A percentile compares a stretch with the other conserved stretches of the same genome.
phyloP scores from a whole-genome alignment of 306 rosid species.

The Pterocarpus santalinus region DNA sequence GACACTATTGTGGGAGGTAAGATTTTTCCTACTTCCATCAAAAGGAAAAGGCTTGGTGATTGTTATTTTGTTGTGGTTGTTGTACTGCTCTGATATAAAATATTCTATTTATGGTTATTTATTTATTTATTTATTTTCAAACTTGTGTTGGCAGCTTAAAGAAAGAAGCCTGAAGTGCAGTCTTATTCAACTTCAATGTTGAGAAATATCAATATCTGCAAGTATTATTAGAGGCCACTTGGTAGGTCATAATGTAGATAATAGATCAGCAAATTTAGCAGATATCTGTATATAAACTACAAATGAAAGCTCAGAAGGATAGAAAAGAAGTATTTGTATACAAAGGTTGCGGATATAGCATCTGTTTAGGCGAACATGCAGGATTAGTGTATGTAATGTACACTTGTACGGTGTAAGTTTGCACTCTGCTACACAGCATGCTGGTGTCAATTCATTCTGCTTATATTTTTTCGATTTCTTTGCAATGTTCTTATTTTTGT shows the following conservation, averaged over 20 bases:
- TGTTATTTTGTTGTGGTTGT: too few species aligned
- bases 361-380: not conserved
- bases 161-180: slow-evolving; percentile 66
- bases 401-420: too few species aligned
- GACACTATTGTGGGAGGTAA: too few species aligned
- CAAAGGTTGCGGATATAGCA: not conserved
- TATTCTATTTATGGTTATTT: not conserved
- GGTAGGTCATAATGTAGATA: slow-evolving; percentile 5
- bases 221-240: slow-evolving; percentile 13
- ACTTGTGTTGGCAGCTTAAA: slow-evolving; percentile 51
- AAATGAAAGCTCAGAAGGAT: not conserved
- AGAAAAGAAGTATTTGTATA: not conserved
- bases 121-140: not conserved
- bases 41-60: not conserved
- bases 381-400: too few species aligned
- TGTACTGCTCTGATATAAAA: not conserved
- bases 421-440: too few species aligned
- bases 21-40: not conserved
- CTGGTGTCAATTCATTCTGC: too few species aligned
- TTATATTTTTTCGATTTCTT: too few species aligned
- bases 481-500: too few species aligned
- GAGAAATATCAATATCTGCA: slow-evolving; percentile 43
- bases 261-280: slow-evolving; percentile 25
- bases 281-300: not conserved
- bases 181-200: slow-evolving; percentile 56